phyloP scores from a whole-genome alignment of 2,329 filamentous ascomycete genomes.

The Alternaria sp. region DNA sequence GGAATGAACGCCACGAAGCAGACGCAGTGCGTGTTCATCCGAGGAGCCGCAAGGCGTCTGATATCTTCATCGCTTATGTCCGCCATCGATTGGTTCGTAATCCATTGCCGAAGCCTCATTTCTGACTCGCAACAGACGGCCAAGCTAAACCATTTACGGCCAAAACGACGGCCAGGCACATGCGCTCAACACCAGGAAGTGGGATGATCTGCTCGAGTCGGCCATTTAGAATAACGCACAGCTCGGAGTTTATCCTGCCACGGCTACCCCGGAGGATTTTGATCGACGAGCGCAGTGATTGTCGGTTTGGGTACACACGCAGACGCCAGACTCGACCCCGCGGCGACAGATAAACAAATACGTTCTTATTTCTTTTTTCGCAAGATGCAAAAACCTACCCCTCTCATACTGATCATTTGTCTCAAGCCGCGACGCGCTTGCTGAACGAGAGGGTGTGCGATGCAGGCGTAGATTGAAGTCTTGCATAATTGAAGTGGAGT shows the following conservation, averaged over 20 bases:
- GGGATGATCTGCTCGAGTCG: not conserved
- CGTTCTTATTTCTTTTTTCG: not conserved
- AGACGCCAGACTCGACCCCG: not conserved
- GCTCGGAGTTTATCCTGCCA: not conserved
- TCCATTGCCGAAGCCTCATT: not conserved
- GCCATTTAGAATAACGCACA: not conserved
- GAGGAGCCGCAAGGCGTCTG: not conserved
- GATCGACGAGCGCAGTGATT: not conserved
- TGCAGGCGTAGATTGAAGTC: not conserved
- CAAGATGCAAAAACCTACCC: not conserved
- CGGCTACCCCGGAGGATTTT: not conserved
- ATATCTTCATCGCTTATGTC: not conserved
- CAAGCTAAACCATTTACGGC: not conserved
- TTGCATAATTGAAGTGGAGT: slow-evolving; percentile 3
- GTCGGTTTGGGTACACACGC: not conserved
- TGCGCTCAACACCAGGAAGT: not conserved
- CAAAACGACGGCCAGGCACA: not conserved
- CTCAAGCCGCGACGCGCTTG: not conserved
- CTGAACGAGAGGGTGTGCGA: not conserved
- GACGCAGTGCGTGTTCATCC: not conserved
- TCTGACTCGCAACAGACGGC: slow-evolving; percentile 1
- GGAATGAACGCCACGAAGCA: not conserved
- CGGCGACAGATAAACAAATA: not conserved
- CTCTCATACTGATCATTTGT: not conserved
- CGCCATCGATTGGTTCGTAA: not conserved